Evolutionary conservation across 495 filamentous ascomycete species (phyloP).

Genomic region (Aspergillus hancockii): DNA sequence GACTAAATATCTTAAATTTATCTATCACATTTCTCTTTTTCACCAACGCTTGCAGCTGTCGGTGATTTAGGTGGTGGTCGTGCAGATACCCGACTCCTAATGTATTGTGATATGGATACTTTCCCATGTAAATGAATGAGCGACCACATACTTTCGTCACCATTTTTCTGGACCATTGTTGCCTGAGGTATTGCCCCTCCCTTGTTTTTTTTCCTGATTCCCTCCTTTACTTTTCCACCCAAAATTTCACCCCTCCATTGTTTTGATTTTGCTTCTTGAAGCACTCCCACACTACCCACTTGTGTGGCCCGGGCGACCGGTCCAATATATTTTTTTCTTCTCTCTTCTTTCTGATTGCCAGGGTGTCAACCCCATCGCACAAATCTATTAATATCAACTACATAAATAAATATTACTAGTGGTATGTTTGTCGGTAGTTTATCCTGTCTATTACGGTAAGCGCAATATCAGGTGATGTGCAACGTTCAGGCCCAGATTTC

Average conservation of each 20-base stretch:
- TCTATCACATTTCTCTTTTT: conserved; percentile 5
- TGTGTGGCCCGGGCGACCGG: conserved; percentile 40
- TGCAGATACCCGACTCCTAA: not conserved
- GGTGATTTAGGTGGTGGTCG: not conserved
- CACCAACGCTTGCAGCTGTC: not conserved
- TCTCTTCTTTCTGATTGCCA: not conserved
- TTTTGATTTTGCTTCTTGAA: conserved; percentile 48
- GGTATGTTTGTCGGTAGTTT: not conserved
- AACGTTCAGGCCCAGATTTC: not conserved
- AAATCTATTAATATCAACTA: conserved; percentile 2
- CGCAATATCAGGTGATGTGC: not conserved
- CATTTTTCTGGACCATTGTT: not conserved
- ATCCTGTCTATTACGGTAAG: not conserved
- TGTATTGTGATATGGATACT: not conserved
- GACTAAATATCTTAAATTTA: not conserved
- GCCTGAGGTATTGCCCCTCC: conserved; percentile 6
- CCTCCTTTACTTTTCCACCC: not conserved
- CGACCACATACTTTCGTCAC: conserved; percentile 2
- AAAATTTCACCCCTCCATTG: conserved; percentile 22
- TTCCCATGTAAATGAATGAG: not conserved
- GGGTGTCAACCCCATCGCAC: conserved; percentile 8
- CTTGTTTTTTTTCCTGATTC: not conserved
- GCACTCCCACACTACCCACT: conserved; percentile 25
- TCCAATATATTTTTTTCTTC: conserved; percentile 3
- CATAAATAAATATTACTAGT: not conserved